Evolutionary conservation across 352 stramenopile species (phyloP).

Genomic region (Phytophthora multivora): DNA sequence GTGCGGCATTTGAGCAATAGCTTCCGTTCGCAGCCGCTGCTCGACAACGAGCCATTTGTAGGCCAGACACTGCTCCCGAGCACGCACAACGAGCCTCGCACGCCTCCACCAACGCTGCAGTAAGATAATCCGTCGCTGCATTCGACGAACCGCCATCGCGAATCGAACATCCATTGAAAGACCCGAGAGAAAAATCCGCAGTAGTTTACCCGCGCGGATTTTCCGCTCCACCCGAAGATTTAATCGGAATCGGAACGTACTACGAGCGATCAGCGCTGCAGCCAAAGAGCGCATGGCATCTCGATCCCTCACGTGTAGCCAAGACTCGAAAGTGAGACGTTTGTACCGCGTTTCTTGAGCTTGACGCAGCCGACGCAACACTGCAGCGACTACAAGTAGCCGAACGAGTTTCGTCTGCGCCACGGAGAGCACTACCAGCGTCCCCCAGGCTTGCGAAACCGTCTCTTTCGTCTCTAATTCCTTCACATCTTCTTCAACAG

Average conservation of each 20-base stretch:
- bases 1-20: constrained; percentile 62
- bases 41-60: constrained; percentile 63
- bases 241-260: constrained; percentile 45
- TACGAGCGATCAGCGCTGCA: constrained; percentile 40
- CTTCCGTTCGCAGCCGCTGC: constrained; percentile 44
- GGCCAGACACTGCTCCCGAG: constrained; percentile 53
- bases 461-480: constrained; percentile 1
- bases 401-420: constrained; percentile 45
- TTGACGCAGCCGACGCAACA: constrained; percentile 29
- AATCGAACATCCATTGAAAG: constrained; percentile 69
- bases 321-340: constrained; percentile 43
- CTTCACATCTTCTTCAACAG: neutral
- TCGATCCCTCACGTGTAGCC: constrained; percentile 41
- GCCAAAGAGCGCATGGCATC: constrained; percentile 30
- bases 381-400: constrained; percentile 28
- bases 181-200: constrained; percentile 51
- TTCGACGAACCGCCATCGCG: constrained; percentile 61
- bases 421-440: constrained; percentile 40
- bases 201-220: constrained; percentile 29
- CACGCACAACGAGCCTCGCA: constrained; percentile 56
- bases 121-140: constrained; percentile 53
- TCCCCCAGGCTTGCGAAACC: constrained; percentile 41
- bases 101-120: constrained; percentile 73
- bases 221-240: constrained; percentile 48
- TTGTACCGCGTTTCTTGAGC: constrained; percentile 37